Base-by-base conservation (phyloP, 2,329 filamentous ascomycete genomes). In the Trichophyton simii region DNA sequence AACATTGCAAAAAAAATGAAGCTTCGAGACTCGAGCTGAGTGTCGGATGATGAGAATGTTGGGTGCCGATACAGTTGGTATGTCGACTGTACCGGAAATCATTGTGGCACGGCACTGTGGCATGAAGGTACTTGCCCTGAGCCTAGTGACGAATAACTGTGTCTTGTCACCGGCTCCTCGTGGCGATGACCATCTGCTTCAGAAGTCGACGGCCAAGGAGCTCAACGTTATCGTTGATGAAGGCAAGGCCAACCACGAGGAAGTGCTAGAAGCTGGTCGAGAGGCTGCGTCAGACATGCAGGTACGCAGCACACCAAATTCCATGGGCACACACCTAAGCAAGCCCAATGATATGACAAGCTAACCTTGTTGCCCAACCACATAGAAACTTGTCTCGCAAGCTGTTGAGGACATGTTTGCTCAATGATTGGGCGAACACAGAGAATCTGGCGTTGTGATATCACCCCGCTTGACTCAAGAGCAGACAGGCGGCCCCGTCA, bases 71-170 rank as follows among this genome's bases (percentile, higher is more conserved):
- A 75, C 87, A n/a, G 84, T 87, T 1, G 84, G 84, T 13, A 87
- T 87, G 85, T 86, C 82, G 36, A 87, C 85, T 0, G 83, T 87
- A 31, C 85, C 85, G 6, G 85, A 87, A 68, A 84, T 87, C 59
- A 80, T 87, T 58, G 82, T 84, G 15, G 84, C 84, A 36, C 78
- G 85, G 65, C 85, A 87, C 70, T 80, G 78, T 60, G 82, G 81
- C n/a, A 79, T 87, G 66, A 76, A 80, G 31, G 81, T 87, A 5
- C 73, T 87, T 42, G 85, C 83, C 4, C 80, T 87, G 68, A 86
- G 83, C 68, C 72, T 87, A 57, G 84, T 87, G 22, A 87, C 85
- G 15, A 87, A 87, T 71, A 81, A 78, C 28, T 81, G 82, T 6
- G 82, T 87, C 4, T 71, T 86, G 54, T 79, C 83, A 61, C 78